A percentile compares a stretch with the other conserved stretches of the same genome.
Evolutionary conservation across 2,329 filamentous ascomycete genomes (phyloP).

Genomic region (Monilinia vaccinii-corymbosi): DNA sequence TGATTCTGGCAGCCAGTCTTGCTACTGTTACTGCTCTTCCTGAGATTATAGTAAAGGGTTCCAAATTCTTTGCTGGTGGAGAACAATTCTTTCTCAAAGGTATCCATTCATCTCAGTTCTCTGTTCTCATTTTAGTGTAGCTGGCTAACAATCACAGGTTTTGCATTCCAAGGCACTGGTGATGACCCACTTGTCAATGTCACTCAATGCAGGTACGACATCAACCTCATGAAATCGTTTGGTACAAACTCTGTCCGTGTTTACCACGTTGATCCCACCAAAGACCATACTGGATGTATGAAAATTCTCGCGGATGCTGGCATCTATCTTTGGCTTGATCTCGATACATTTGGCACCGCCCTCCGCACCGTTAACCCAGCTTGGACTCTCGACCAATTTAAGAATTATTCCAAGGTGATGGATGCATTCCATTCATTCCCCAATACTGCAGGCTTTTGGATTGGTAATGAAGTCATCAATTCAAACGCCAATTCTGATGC

Average conservation of each 20-base stretch:
- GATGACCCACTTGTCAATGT: slow-evolving; percentile 69
- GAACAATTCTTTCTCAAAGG: slow-evolving; percentile 28
- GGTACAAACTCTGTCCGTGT: slow-evolving; percentile 79
- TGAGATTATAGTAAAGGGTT: slow-evolving; percentile 24
- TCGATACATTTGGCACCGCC: slow-evolving; percentile 65
- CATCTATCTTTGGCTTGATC: slow-evolving; percentile 77
- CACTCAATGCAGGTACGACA: slow-evolving; percentile 68
- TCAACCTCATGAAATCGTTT: slow-evolving; percentile 65
- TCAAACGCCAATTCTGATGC: slow-evolving; percentile 40
- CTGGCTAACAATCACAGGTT: slow-evolving; percentile 42
- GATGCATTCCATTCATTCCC: slow-evolving; percentile 57
- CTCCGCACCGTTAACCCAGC: slow-evolving; percentile 51
- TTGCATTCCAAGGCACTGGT: slow-evolving; percentile 59
- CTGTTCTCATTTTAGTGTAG: background rate
- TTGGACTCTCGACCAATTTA: slow-evolving; percentile 65
- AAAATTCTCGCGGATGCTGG: slow-evolving; percentile 65
- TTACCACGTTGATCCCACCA: slow-evolving; percentile 70
- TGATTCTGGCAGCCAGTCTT: background rate
- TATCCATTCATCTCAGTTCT: slow-evolving; percentile 21
- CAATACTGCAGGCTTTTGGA: slow-evolving; percentile 72
- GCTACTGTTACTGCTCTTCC: slow-evolving; percentile 11
- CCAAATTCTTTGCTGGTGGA: slow-evolving; percentile 24
- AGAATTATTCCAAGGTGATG: slow-evolving; percentile 56
- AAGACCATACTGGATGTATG: slow-evolving; percentile 74
- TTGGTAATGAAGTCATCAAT: slow-evolving; percentile 81